Percentiles rank a stretch among this genome's conserved stretches.
phyloP scores from a whole-genome alignment of 495 filamentous ascomycete species.

The Apodospora peruviana region DNA sequence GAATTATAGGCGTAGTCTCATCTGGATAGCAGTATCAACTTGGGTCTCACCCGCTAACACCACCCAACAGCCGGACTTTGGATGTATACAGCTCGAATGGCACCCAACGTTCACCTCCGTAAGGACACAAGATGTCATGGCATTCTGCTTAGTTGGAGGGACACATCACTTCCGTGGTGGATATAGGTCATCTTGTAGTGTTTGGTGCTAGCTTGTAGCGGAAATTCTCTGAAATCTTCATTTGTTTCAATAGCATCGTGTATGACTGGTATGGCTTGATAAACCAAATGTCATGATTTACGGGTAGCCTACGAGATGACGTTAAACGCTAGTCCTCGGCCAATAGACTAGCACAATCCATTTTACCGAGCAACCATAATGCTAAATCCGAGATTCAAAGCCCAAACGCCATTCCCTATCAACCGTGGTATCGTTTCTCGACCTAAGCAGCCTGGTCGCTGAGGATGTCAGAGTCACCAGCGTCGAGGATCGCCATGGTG shows the following conservation, averaged over 20 bases:
- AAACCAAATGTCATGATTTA: neutral
- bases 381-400: slow-evolving; percentile 11
- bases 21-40: no score
- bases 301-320: slow-evolving; percentile 19
- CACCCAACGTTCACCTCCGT: no score
- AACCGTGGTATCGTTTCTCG: slow-evolving; percentile 16
- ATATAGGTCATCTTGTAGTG: no score
- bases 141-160: no score
- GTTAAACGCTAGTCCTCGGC: slow-evolving; percentile 6
- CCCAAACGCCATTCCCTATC: slow-evolving; percentile 40
- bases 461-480: slow-evolving; percentile 97
- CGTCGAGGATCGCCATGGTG: slow-evolving; percentile 92
- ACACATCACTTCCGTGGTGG: no score
- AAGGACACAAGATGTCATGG: no score
- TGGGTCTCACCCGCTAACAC: no score
- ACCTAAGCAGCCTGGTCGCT: slow-evolving; percentile 57
- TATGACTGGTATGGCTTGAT: neutral
- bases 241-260: neutral
- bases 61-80: no score
- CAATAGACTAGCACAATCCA: slow-evolving; percentile 11
- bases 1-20: no score
- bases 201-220: no score
- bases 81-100: no score
- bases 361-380: no score
- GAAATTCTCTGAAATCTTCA: neutral